Conservation (phyloP, 371 early-diverging fungal species). For the Gilbertella persicaria region DNA sequence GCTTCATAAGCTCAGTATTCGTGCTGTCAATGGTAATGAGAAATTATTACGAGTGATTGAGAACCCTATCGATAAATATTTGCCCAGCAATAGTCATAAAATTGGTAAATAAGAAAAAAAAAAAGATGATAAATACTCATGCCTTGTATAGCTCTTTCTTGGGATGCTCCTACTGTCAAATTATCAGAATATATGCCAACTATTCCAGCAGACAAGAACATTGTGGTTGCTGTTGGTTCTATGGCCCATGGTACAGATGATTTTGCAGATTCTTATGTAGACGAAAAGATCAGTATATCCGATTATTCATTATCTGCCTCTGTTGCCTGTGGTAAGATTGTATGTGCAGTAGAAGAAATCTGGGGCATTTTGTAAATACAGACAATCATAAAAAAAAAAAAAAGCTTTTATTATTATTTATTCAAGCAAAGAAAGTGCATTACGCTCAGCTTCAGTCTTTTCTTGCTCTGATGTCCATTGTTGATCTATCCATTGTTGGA, state of each 20-base stretch:
- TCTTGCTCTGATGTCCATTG: conserved; percentile 12
- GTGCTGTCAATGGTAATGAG: conserved; percentile 87
- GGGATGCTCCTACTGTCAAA: conserved; percentile 89
- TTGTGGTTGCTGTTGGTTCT: conserved; percentile 93
- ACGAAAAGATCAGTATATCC: conserved; percentile 94
- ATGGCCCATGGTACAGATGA: conserved; percentile 96
- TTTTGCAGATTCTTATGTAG: conserved; percentile 93
- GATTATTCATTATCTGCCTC: conserved; percentile 96
- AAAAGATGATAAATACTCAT: not conserved
- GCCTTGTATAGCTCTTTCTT: conserved; percentile 74
- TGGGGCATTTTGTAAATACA: conserved; percentile 79
- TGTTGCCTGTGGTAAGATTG: conserved; percentile 92
- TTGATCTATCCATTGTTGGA: conserved; percentile 15
- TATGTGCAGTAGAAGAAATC: conserved; percentile 83
- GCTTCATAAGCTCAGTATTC: conserved; percentile 95
- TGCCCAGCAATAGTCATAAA: conserved; percentile 89
- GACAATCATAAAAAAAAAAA: conserved; percentile 4
- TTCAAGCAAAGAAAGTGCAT: conserved; percentile 4
- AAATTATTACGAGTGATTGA: conserved; percentile 95
- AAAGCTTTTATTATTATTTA: conserved; percentile 9
- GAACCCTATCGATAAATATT: conserved; percentile 92
- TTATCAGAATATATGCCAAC: conserved; percentile 79
- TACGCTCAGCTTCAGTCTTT: conserved; percentile 6
- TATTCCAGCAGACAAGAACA: conserved; percentile 76
- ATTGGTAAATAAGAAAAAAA: conserved; percentile 62